A percentile compares a stretch with the other conserved stretches of the same genome.
These are phyloP conservation scores for Paramecium bursaria DNA, from an alignment of 73 alveolate species.

Conservation along the genomic window DNA sequence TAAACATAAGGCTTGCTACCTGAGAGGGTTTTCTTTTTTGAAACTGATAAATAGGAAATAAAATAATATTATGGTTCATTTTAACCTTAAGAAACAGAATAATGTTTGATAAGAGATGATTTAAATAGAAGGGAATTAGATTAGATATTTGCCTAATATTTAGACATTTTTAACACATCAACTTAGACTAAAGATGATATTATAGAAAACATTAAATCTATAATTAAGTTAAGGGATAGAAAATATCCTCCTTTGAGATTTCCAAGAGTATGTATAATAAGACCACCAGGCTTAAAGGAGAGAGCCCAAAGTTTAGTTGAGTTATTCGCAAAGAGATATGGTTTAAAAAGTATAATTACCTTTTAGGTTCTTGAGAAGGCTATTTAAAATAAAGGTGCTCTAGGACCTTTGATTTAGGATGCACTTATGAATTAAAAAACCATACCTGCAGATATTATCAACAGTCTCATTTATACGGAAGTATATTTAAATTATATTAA, in stretches of 20 bases:
- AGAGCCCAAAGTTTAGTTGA: constrained; percentile 42
- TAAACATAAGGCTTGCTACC: constrained; percentile 42
- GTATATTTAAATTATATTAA: too few relatives aligned
- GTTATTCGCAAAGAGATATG: constrained; percentile 58
- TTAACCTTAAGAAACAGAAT: constrained; percentile 1
- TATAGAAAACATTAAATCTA: constrained; percentile 57
- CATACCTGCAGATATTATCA: constrained; percentile 62
- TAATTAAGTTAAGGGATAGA: constrained; percentile 62
- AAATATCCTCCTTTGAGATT: constrained; percentile 63
- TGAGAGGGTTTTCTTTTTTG: constrained; percentile 61
- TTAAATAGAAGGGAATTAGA: constrained; percentile 54
- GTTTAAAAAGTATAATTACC: constrained; percentile 26
- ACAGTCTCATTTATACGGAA: constrained; percentile 50
- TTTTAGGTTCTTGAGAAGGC: constrained; percentile 33
- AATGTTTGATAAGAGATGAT: constrained; percentile 57
- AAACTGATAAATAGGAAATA: constrained; percentile 2
- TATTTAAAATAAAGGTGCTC: constrained; percentile 46
- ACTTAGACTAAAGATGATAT: constrained; percentile 48
- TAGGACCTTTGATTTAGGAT: constrained; percentile 56
- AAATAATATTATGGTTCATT: constrained; percentile 45
- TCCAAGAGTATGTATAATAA: constrained; percentile 63
- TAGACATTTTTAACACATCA: constrained; percentile 60
- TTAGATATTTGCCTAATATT: constrained; percentile 39
- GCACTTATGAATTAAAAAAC: not conserved
- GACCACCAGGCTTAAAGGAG: constrained; percentile 65